Evolutionary conservation across 2,329 filamentous ascomycete genomes (phyloP).

Genomic region (Daldinia sp.): DNA sequence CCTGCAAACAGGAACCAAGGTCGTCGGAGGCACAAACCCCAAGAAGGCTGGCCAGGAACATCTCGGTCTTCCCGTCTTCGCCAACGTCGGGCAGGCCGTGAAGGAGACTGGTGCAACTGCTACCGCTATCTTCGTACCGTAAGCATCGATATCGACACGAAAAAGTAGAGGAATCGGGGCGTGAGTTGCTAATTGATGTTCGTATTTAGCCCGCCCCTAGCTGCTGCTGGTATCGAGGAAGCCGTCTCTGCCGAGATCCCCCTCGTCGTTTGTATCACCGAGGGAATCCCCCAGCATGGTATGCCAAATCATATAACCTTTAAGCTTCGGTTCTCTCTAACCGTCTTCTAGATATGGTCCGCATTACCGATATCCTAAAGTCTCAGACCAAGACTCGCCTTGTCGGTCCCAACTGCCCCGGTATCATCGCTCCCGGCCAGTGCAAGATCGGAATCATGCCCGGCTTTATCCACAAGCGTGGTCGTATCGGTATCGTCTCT

Average conservation of each 20-base stretch:
- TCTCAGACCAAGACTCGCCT: constrained; percentile 96
- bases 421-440: constrained; percentile 93
- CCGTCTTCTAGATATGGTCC: constrained; percentile 84
- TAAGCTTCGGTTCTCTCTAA: constrained; percentile 15
- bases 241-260: constrained; percentile 92
- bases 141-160: constrained; percentile 47
- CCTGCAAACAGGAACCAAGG: constrained; percentile 78
- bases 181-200: constrained; percentile 31
- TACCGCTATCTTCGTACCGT: constrained; percentile 96
- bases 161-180: not conserved
- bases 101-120: constrained; percentile 91
- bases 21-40: constrained; percentile 97
- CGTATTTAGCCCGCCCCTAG: constrained; percentile 76
- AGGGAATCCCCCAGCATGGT: constrained; percentile 98
- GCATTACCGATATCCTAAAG: constrained; percentile 98
- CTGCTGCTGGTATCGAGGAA: constrained; percentile 95
- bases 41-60: constrained; percentile 96
- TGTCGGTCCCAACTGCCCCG: constrained; percentile 97
- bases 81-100: constrained; percentile 84
- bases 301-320: constrained; percentile 48
- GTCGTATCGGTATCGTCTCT: constrained; percentile 97
- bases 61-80: constrained; percentile 92
- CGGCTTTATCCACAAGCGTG: constrained; percentile 99
- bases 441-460: constrained; percentile 99
- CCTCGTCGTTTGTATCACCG: constrained; percentile 95